Percentiles rank a stretch among this genome's conserved stretches.
Evolutionary conservation across 1,284 basidiomycete species (phyloP).

Genomic region (Ustilago sp.): DNA sequence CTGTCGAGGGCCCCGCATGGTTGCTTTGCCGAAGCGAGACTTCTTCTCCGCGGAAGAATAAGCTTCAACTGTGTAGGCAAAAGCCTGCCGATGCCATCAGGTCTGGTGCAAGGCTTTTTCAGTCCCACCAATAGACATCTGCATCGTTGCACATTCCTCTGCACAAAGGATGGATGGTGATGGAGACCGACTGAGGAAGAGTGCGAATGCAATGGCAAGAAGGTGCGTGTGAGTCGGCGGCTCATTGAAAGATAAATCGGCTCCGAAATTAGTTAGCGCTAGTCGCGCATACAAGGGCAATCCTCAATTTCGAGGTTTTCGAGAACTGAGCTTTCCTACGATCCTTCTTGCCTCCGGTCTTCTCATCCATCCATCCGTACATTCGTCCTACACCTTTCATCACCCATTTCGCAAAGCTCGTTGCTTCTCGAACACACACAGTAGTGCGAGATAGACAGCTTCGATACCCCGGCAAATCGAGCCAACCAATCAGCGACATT

Average conservation of each 20-base stretch:
- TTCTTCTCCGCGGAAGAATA: no score
- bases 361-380: constrained; percentile 15
- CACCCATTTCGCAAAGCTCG: background rate
- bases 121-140: no score
- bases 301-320: constrained; percentile 37
- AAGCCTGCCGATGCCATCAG: no score
- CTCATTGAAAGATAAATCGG: constrained; percentile 14
- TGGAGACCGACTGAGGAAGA: background rate
- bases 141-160: no score
- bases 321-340: constrained; percentile 5
- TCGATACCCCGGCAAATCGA: background rate
- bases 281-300: constrained; percentile 20
- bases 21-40: background rate
- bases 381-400: constrained; percentile 10
- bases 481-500: background rate
- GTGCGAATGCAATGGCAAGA: background rate
- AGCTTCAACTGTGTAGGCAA: no score
- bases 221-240: background rate
- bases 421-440: background rate
- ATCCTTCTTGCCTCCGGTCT: background rate
- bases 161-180: no score
- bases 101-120: no score
- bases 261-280: constrained; percentile 23
- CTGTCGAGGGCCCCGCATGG: background rate
- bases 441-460: constrained; percentile 1